A percentile compares a stretch with the other conserved stretches of the same genome.
Evolutionary conservation across 345 rosid species (phyloP).

Genomic region (Reutealis trisperma): DNA sequence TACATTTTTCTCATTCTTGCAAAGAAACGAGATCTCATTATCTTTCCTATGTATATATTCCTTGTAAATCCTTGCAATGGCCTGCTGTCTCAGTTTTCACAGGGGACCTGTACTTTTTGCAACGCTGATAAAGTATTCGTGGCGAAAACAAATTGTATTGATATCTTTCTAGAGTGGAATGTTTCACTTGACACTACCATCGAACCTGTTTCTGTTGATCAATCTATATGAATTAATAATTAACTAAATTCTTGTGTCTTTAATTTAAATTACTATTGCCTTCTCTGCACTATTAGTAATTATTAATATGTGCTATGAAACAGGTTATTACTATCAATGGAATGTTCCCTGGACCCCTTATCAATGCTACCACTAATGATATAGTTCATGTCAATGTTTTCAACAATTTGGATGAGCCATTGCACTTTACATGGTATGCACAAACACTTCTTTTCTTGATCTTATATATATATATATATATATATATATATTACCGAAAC

Average conservation of each 20-base stretch:
- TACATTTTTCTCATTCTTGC: background rate
- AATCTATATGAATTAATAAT: conserved; percentile 33
- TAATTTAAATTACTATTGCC: background rate
- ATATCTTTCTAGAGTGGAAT: conserved; percentile 52
- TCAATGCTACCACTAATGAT: conserved; percentile 28
- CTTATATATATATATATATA: too few species aligned
- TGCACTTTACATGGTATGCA: conserved; percentile 30
- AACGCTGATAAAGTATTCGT: conserved; percentile 18
- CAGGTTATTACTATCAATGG: conserved; percentile 34
- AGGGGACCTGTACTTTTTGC: conserved; percentile 5
- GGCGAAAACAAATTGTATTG: conserved; percentile 16
- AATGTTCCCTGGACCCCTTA: conserved; percentile 31
- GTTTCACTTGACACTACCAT: conserved; percentile 32
- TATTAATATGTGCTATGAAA: too few species aligned
- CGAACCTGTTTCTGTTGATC: conserved; percentile 27
- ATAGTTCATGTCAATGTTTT: conserved; percentile 22
- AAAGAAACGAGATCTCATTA: background rate
- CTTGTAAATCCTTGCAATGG: conserved; percentile 25
- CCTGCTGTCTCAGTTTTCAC: conserved; percentile 2
- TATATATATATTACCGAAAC: too few species aligned
- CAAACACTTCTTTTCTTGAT: background rate
- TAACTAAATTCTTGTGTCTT: background rate
- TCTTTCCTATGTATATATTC: background rate
- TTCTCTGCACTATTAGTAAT: too few species aligned
- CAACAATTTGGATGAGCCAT: conserved; percentile 31